Evolutionary conservation across 768 basidiomycete species (phyloP).

Genomic region (Bullera alba): DNA sequence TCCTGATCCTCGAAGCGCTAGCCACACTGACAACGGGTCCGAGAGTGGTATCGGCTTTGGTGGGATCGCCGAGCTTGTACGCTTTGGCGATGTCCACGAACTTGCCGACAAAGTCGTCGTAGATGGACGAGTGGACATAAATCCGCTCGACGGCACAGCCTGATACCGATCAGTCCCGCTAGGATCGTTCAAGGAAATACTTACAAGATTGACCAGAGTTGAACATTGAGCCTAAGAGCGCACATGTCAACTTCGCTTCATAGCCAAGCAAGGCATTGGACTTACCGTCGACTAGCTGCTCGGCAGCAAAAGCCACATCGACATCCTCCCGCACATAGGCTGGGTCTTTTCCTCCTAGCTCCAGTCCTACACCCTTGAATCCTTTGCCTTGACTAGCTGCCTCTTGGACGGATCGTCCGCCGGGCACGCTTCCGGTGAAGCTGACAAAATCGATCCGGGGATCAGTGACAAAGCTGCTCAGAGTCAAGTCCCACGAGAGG

Average conservation of each 20-base stretch:
- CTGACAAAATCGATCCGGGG: conserved; percentile 68
- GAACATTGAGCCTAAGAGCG: conserved; percentile 71
- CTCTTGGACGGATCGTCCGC: conserved; percentile 65
- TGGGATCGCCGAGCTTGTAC: conserved; percentile 84
- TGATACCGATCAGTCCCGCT: background rate
- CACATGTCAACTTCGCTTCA: background rate
- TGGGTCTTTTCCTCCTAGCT: conserved; percentile 97
- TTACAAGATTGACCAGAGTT: conserved; percentile 92
- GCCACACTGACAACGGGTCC: conserved; percentile 89
- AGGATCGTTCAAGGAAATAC: background rate
- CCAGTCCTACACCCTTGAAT: conserved; percentile 82
- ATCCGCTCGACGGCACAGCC: conserved; percentile 86
- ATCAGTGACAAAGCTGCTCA: conserved; percentile 63
- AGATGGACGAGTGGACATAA: conserved; percentile 82
- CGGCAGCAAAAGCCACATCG: conserved; percentile 70
- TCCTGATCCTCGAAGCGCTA: conserved; percentile 74
- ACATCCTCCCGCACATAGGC: conserved; percentile 89
- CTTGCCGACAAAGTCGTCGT: conserved; percentile 67
- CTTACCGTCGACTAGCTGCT: conserved; percentile 83
- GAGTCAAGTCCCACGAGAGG: conserved; percentile 47
- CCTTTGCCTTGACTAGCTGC: conserved; percentile 60
- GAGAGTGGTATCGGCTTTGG: conserved; percentile 62
- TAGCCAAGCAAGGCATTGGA: background rate
- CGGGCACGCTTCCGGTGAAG: conserved; percentile 83
- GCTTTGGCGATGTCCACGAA: conserved; percentile 70